Percentiles rank a stretch among this genome's conserved stretches.
Conservation (phyloP, 257 asterid species). For the Solanum piurae region DNA sequence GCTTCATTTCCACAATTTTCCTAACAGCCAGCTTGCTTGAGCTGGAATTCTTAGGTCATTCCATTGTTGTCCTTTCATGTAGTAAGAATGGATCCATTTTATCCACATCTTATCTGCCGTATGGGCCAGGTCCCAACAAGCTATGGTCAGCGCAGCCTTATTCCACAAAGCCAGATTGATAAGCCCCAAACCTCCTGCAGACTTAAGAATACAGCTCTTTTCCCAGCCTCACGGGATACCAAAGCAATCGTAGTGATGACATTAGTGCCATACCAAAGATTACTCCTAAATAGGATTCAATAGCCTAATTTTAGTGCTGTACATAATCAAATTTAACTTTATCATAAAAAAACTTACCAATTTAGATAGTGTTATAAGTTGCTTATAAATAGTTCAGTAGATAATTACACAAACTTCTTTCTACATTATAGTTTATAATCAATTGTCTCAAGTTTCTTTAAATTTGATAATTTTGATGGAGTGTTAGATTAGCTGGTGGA, state of each 20-base stretch:
- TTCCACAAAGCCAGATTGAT: not conserved
- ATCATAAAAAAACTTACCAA: not conserved
- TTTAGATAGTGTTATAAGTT: not conserved
- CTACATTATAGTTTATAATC: not conserved
- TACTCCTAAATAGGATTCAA: not conserved
- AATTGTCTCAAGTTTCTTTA: not conserved
- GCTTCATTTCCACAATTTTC: not conserved
- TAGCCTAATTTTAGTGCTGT: not conserved
- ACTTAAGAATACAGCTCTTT: not conserved
- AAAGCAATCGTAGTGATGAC: not conserved
- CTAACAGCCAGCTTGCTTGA: not conserved
- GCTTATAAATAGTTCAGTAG: not conserved
- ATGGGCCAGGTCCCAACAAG: not conserved
- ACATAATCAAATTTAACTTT: not conserved
- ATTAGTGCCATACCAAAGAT: not conserved
- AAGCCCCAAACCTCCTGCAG: not conserved
- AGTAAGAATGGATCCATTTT: not conserved
- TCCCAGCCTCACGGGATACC: not conserved
- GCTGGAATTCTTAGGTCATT: not conserved
- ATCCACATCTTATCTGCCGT: not conserved
- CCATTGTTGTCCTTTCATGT: not conserved
- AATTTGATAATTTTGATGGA: not conserved
- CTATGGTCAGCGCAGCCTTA: not conserved
- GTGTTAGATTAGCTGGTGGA: not conserved
- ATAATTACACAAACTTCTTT: not conserved